Evolutionary conservation across 176 grass and related monocot genomes (phyloP).

Genomic region (Pharus latifolius): DNA sequence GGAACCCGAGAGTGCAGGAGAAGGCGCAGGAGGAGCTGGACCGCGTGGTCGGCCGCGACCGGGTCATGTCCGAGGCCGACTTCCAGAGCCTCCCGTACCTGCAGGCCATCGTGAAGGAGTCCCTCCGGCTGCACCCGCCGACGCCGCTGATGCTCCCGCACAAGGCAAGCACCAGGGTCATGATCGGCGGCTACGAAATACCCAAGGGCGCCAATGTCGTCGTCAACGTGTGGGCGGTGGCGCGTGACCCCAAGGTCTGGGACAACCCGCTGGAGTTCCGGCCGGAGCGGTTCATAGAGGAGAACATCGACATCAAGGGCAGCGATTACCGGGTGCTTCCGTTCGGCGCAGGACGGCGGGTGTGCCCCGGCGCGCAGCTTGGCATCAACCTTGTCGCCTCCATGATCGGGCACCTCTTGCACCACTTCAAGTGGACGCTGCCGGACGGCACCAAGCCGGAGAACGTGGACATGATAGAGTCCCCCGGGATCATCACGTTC

Average conservation of each 20-base stretch:
- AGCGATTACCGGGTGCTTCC: slow-evolving; percentile 47
- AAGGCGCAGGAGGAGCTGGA: slow-evolving; percentile 57
- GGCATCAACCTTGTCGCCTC: slow-evolving; percentile 51
- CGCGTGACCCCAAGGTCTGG: slow-evolving; percentile 41
- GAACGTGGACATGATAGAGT: slow-evolving; percentile 38
- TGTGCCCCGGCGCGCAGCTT: slow-evolving; percentile 58
- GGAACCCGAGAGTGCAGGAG: slow-evolving; percentile 38
- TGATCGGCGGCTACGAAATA: slow-evolving; percentile 44
- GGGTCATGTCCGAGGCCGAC: slow-evolving; percentile 36
- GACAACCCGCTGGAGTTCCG: slow-evolving; percentile 37
- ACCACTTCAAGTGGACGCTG: slow-evolving; percentile 48
- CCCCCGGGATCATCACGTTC: slow-evolving; percentile 50
- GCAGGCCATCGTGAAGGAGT: slow-evolving; percentile 48
- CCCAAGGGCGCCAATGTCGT: slow-evolving; percentile 41
- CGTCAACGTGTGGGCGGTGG: slow-evolving; percentile 57
- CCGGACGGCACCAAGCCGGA: slow-evolving; percentile 18
- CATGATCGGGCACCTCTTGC: slow-evolving; percentile 53
- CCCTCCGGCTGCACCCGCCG: slow-evolving; percentile 52
- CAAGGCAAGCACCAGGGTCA: slow-evolving; percentile 31
- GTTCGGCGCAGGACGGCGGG: slow-evolving; percentile 46
- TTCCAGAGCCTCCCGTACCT: slow-evolving; percentile 50
- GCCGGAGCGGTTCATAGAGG: slow-evolving; percentile 37
- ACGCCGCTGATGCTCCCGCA: slow-evolving; percentile 56
- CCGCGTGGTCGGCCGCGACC: slow-evolving; percentile 20
- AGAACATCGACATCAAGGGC: slow-evolving; percentile 58